Evolutionary conservation across 2,329 filamentous ascomycete genomes (phyloP), one percentile per base, ranked within the genome.

Genomic region (Simplicillium sp.): DNA sequence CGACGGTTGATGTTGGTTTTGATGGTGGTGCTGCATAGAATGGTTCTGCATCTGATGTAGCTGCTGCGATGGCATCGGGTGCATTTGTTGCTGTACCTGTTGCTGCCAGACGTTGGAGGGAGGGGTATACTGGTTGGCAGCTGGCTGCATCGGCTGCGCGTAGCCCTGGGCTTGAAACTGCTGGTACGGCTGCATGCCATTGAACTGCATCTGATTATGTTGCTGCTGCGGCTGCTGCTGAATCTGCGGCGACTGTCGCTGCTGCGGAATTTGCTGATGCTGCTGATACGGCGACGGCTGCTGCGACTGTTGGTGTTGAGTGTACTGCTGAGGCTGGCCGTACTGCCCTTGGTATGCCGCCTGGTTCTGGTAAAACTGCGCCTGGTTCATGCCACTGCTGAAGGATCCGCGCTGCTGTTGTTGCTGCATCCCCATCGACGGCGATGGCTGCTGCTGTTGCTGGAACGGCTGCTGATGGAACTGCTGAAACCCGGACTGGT

Each of bases 11-110:
- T 42, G 42, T 38, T 43, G 40, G n/a, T 33, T 33, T 16, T 40
- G 34, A 14, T 46, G 46, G 20, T 46, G 48, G 31, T 42, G 41
- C 28, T 41, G 43, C 29, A n/a, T 13, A 6, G 44, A 41, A 41
- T 54, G 50, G 29, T 36, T 49, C 43, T 43, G 54, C 42, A 44
- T 47, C 44, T 44, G 52, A 34, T 42, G 52, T 12, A 54, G 52
- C 40, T 59, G 53, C 4, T 54, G 51, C 18, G 57, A 56, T 3
- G 53, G 54, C 36, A 39, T 38, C 56, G 56, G 50, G 14, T 54
- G 53, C 43, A 46, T 44, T 45, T 57, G 56, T 11, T 56, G 56
- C 3, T 47, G 45, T 48, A 53, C 61, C 48, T 40, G 60, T 37
- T 48, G 44, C 31, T 50, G 49, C 25, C 54, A 25, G 20, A 25